Base-by-base conservation (phyloP, 768 basidiomycete genomes). In the Steccherinum ochraceum region DNA sequence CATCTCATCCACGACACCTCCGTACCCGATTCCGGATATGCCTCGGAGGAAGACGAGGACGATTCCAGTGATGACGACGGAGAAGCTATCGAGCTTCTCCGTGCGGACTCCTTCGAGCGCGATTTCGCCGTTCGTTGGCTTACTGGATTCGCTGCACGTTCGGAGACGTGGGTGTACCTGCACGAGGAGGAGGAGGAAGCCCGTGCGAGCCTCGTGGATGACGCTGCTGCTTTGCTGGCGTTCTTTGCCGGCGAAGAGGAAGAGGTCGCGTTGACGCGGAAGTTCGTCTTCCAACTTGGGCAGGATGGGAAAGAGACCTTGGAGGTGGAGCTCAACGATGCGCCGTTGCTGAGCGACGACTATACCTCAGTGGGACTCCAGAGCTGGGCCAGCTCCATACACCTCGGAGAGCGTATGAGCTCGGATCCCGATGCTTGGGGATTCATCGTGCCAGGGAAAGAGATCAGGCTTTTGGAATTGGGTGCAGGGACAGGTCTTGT, bases 401-500 rank as follows among this genome's bases (percentile, higher is more conserved):
- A 88, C 27, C 73, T 93, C 44, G 82, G 81, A 1, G 77, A 84
- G 57, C 74, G 76, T 43, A 72, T 91, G 46, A 83, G 81, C 42
- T 63, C 67, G 7, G 59, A 70, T 39, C 77, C 83, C 2, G 58
- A 54, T n/a, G 53, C 58, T 50, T 80, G 76, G 55, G 69, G 68
- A 12, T 55, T 77, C 46, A 23, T 23, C 16, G 40, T 19, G 10
- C 35, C 23, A 3, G 41, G 40, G 24, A 24, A 48, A 24, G 24
- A 20, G 21, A 20, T 56, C 3, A 56, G 60, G 16, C 60, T 92
- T 12, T 74, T 93, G 40, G 89, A 93, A 64, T 75, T 93, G n/a
- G 89, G 90, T 4, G 86, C 88, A 0, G 90, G 90, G 2, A 93
- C 90, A 0, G 90, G 90, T 3, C 69, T 92, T 49, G 74, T 92